A percentile compares a stretch with the other conserved stretches of the same genome.
Evolutionary conservation across 495 filamentous ascomycete species (phyloP).

Genomic region (Podospora appendiculata): DNA sequence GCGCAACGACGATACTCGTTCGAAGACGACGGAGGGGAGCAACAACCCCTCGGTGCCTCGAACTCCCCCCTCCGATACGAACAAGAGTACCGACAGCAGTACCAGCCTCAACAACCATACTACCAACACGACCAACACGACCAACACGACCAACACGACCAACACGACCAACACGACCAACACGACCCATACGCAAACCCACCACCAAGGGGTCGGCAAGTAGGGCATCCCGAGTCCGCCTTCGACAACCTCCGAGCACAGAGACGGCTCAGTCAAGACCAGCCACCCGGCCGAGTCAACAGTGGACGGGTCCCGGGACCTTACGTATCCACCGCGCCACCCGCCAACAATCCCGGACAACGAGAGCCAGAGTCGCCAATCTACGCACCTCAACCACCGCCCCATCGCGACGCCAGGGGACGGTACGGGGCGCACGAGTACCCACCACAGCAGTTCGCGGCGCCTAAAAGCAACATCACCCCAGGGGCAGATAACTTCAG

Average conservation of each 20-base stretch:
- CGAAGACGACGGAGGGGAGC: slow-evolving; percentile 31
- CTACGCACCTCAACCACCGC: slow-evolving; percentile 13
- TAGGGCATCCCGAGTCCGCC: slow-evolving; percentile 35
- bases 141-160: no score
- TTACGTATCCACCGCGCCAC: slow-evolving; percentile 6
- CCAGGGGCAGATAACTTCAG: slow-evolving; percentile 73
- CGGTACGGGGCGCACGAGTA: slow-evolving; percentile 24
- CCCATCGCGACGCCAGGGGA: slow-evolving; percentile 19
- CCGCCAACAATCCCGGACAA: slow-evolving; percentile 4
- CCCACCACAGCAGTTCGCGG: slow-evolving; percentile 10
- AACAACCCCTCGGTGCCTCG: slow-evolving; percentile 26
- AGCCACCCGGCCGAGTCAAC: slow-evolving; percentile 8
- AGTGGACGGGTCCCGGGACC: slow-evolving; percentile 6
- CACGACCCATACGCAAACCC: slow-evolving; percentile 15
- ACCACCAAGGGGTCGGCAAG: slow-evolving; percentile 19
- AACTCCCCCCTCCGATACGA: slow-evolving; percentile 7
- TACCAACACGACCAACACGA: slow-evolving; percentile 14
- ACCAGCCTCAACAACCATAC: slow-evolving; percentile 11
- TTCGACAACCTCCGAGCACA: slow-evolving; percentile 33
- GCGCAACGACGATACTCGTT: slow-evolving; percentile 17
- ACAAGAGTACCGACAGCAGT: slow-evolving; percentile 13
- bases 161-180: slow-evolving; percentile 12
- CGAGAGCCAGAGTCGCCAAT: slow-evolving; percentile 12
- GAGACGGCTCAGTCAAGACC: slow-evolving; percentile 26
- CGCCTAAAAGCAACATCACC: slow-evolving; percentile 48